A percentile compares a stretch with the other conserved stretches of the same genome.
These are phyloP conservation scores for Agaricus subrufescens DNA, from an alignment of 768 basidiomycete species.

Conservation along the genomic window DNA sequence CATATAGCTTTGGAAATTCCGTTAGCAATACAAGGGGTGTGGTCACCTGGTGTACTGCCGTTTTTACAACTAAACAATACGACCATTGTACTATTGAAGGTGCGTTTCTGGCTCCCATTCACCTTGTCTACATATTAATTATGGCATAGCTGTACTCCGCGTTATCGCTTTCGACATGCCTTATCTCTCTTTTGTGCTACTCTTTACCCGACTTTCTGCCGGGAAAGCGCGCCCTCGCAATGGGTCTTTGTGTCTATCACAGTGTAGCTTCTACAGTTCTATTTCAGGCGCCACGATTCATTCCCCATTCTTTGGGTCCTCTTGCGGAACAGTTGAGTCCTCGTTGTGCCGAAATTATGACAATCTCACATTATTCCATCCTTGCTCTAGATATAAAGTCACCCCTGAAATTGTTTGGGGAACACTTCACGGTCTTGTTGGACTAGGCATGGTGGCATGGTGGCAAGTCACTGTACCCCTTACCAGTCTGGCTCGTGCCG, in stretches of 20 bases:
- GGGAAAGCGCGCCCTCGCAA: slow-evolving; percentile 79
- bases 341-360: too few species aligned
- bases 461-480: slow-evolving; percentile 73
- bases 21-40: slow-evolving; percentile 71
- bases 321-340: slow-evolving; percentile 53
- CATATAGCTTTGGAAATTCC: slow-evolving; percentile 80
- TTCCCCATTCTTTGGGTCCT: slow-evolving; percentile 66
- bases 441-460: slow-evolving; percentile 72
- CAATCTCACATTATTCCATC: not conserved
- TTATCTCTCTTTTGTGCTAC: slow-evolving; percentile 59
- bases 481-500: slow-evolving; percentile 31
- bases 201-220: slow-evolving; percentile 79
- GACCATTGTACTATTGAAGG: slow-evolving; percentile 71
- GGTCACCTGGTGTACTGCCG: slow-evolving; percentile 56
- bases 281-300: slow-evolving; percentile 73
- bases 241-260: slow-evolving; percentile 75
- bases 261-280: slow-evolving; percentile 67
- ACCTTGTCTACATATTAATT: not conserved
- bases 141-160: slow-evolving; percentile 60
- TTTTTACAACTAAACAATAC: slow-evolving; percentile 84
- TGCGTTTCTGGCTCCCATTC: slow-evolving; percentile 17
- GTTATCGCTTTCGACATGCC: slow-evolving; percentile 54
- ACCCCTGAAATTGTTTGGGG: slow-evolving; percentile 79
- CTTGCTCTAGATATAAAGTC: slow-evolving; percentile 41
- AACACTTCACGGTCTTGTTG: slow-evolving; percentile 62